These are phyloP conservation scores for Backusella morwellensis DNA, from an alignment of 192 early-diverging fungal genomes.

Conservation along the genomic window DNA sequence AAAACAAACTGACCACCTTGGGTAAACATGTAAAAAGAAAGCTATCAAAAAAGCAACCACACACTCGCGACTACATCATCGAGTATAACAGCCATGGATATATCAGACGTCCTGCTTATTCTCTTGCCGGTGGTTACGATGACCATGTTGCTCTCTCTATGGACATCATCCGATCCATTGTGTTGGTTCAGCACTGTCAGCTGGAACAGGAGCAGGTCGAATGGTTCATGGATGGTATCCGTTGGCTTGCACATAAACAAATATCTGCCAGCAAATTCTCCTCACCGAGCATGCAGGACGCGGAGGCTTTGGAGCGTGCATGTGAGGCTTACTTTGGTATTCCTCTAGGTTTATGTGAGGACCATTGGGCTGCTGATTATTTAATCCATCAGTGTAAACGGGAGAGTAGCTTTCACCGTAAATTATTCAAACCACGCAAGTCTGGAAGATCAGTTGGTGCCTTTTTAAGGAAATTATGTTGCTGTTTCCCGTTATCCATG, in stretches of 20 bases:
- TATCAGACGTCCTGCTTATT: background rate
- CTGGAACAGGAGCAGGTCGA: background rate
- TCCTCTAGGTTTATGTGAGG: background rate
- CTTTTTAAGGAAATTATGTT: background rate
- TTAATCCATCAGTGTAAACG: background rate
- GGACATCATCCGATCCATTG: background rate
- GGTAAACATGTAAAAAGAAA: background rate
- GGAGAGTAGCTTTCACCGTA: background rate
- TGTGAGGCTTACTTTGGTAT: conserved; percentile 13
- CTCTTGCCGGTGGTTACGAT: background rate
- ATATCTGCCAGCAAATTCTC: too few species aligned
- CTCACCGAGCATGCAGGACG: too few species aligned
- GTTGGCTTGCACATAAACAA: background rate
- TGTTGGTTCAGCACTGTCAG: conserved; percentile 3
- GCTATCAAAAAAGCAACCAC: background rate
- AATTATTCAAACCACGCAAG: background rate
- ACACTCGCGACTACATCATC: background rate
- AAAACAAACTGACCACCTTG: background rate
- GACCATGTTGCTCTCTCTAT: background rate
- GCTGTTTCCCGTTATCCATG: background rate
- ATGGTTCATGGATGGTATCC: background rate
- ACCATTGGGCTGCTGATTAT: conserved; percentile 8
- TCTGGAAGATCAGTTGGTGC: background rate
- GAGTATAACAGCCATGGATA: background rate
- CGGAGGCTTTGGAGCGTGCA: background rate